Evolutionary conservation across 129 eudicot genomes (phyloP), one percentile per base, ranked within the genome.

Genomic region (Tagetes erecta): DNA sequence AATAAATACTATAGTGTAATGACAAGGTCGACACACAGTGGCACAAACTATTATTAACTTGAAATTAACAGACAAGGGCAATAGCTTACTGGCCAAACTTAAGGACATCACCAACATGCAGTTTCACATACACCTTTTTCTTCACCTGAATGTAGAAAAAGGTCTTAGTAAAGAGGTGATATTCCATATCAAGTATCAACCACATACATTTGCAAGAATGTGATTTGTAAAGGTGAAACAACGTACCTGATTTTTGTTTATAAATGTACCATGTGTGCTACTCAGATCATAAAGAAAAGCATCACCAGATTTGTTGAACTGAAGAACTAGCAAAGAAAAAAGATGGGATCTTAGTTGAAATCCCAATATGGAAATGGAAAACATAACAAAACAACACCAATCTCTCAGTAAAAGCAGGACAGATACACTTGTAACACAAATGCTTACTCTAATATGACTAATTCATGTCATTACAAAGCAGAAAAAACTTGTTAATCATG

Each of bases 91-190:
- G 95, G 90, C 99, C 99, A 85, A 95, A 95, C 30, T 92, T 91
- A 56, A 95, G 82, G 68, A 95, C 97, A 55, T 95, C 99, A 44
- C 99, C 99, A 67, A 95, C 99, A 72, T 91, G 97, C 75, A 95
- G 76, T 72, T 95, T 96, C 67, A 84, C 84, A 65, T 85, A 88
- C 37, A 68, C 89, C 80, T 83, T 95, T 81, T 82, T 69, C 81
- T 83, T 87, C 65, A 95, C 97, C 99, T 95, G 59, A 33, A 78
- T 42, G 44, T 56, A 20, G 69, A 68, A 39, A 58, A 33, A 0
- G 11, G 6, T 33, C 5, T n/a, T 7, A 36, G 56, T 33, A 78
- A 50, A 60, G 35, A 78, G 31, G 50, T 76, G 59, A 47, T 20
- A 74, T 60, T 68, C 55, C 69, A 58, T 51, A 36, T 9, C 9